Conservation (phyloP, 192 early-diverging fungal species). For the Linderina pennispora region DNA sequence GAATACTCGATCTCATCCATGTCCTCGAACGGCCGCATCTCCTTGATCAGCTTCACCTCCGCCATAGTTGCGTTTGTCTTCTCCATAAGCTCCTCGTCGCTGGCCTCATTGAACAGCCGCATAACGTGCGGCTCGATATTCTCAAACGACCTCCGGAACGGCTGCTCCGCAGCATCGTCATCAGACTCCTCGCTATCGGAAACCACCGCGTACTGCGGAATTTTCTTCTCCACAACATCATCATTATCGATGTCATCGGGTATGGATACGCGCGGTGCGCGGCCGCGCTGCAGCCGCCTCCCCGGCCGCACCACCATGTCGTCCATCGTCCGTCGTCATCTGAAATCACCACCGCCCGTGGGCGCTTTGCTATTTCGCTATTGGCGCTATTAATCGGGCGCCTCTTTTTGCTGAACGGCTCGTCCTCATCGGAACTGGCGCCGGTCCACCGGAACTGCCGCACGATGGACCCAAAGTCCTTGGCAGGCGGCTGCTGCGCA, state of each 20-base stretch:
- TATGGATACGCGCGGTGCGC: conserved; percentile 12
- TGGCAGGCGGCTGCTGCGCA: no score
- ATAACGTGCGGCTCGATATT: conserved; percentile 31
- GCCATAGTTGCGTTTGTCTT: conserved; percentile 25
- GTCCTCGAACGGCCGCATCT: conserved; percentile 53
- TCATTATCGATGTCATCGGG: conserved; percentile 15
- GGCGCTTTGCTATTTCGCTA: no score
- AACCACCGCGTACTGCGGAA: no score
- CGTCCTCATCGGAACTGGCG: no score
- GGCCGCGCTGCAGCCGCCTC: conserved; percentile 3
- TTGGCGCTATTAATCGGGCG: no score
- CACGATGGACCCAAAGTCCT: no score
- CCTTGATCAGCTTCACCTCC: conserved; percentile 36
- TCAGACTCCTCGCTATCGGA: conserved; percentile 21
- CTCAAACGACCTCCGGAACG: conserved; percentile 16
- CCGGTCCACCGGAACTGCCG: no score
- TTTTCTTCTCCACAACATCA: background rate
- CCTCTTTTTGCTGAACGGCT: no score
- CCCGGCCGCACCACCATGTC: no score
- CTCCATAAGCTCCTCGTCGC: conserved; percentile 20
- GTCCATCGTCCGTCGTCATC: no score
- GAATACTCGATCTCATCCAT: conserved; percentile 46
- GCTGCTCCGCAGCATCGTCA: conserved; percentile 1
- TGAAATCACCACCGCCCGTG: no score
- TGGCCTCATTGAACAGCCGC: conserved; percentile 29